These are phyloP conservation scores for Metschnikowia koreensis DNA, from an alignment of 805 yeast genomes.

Conservation along the genomic window DNA sequence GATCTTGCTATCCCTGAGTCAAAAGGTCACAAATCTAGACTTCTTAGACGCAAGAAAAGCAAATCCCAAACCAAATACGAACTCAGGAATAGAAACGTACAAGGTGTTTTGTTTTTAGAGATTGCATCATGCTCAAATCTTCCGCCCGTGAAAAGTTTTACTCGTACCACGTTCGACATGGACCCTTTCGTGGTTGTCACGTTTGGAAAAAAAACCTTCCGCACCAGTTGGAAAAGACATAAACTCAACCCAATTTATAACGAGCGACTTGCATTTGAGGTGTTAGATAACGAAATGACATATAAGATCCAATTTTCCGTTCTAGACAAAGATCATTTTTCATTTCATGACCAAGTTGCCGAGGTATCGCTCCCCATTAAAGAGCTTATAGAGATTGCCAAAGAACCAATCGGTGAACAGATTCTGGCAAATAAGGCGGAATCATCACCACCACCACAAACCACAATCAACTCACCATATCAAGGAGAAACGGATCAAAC, in stretches of 20 bases:
- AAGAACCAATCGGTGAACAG: constrained; percentile 17
- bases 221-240: constrained; percentile 83
- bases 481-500: constrained; percentile 1
- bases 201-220: constrained; percentile 81
- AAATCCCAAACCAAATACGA: constrained; percentile 28
- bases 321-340: constrained; percentile 79
- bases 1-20: constrained; percentile 2
- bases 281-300: constrained; percentile 60
- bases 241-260: constrained; percentile 79
- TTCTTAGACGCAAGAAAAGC: constrained; percentile 6
- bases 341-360: constrained; percentile 83
- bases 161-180: constrained; percentile 84
- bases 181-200: constrained; percentile 94
- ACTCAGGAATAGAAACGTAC: constrained; percentile 38
- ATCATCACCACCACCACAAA: background rate
- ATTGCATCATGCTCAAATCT: constrained; percentile 69
- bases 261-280: constrained; percentile 77
- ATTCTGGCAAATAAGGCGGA: background rate
- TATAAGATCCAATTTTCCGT: constrained; percentile 70
- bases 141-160: constrained; percentile 72
- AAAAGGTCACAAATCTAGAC: background rate
- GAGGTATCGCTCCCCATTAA: constrained; percentile 54
- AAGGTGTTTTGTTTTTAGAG: constrained; percentile 77
- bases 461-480: background rate
- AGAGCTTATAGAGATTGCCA: constrained; percentile 43